Conservation (phyloP, 345 rosid species). For the Microcos paniculata region DNA sequence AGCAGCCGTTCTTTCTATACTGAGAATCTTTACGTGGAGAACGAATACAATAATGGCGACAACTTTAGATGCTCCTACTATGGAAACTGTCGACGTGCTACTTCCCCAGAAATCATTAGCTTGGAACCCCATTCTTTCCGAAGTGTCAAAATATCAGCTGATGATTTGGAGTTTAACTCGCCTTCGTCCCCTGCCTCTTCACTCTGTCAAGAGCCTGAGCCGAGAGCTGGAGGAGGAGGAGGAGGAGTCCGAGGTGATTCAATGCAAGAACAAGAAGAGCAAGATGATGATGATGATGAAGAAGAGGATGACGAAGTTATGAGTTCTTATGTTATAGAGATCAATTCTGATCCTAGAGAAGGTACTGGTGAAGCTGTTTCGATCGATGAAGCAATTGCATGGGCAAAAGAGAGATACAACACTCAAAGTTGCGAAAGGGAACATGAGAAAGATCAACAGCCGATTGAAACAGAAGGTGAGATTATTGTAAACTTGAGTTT, state of each 20-base stretch:
- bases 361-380: constrained; percentile 48
- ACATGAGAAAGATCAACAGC: constrained; percentile 10
- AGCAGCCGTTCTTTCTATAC: constrained; percentile 29
- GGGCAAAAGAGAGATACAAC: constrained; percentile 67
- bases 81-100: constrained; percentile 38
- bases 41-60: constrained; percentile 22
- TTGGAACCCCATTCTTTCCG: constrained; percentile 53
- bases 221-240: neutral
- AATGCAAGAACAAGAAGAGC: constrained; percentile 28
- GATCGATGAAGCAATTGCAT: constrained; percentile 66
- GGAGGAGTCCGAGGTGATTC: neutral
- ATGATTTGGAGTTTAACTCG: constrained; percentile 64
- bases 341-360: constrained; percentile 54
- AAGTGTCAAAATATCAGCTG: constrained; percentile 40
- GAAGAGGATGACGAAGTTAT: constrained; percentile 67
- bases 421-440: constrained; percentile 25
- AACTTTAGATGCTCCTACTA: constrained; percentile 35
- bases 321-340: constrained; percentile 88
- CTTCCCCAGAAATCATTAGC: constrained; percentile 74
- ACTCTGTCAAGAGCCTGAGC: constrained; percentile 48
- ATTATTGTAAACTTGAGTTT: neutral
- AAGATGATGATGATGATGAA: constrained; percentile 46
- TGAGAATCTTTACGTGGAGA: constrained; percentile 36
- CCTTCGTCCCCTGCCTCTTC: constrained; percentile 79
- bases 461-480: constrained; percentile 34